Conservation (phyloP, 768 basidiomycete genomes). For the Tricholoma sp. region DNA sequence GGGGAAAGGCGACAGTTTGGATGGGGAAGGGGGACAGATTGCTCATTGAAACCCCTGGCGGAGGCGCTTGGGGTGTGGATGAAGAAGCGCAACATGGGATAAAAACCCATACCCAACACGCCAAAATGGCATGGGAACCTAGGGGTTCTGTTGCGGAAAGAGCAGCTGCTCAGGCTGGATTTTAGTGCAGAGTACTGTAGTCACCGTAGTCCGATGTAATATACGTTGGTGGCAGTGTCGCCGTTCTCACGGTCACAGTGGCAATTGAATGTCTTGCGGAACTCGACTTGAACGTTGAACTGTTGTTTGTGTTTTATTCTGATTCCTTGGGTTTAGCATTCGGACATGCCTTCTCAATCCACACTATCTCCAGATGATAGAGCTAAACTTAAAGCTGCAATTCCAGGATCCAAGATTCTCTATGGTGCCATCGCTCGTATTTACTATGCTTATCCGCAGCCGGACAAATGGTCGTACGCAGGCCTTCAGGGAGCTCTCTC, state of each 20-base stretch:
- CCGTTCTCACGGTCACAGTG: neutral
- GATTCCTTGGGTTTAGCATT: neutral
- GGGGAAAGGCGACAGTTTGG: slow-evolving; percentile 80
- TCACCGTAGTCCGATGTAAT: too few species aligned
- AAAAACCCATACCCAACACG: slow-evolving; percentile 28
- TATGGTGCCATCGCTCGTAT: slow-evolving; percentile 81
- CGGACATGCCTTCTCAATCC: slow-evolving; percentile 34
- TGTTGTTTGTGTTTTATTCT: too few species aligned
- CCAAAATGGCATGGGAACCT: slow-evolving; percentile 53
- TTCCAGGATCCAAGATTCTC: slow-evolving; percentile 65
- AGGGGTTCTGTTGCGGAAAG: slow-evolving; percentile 65
- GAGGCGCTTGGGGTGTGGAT: slow-evolving; percentile 74
- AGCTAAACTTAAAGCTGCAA: slow-evolving; percentile 59
- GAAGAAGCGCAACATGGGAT: slow-evolving; percentile 21
- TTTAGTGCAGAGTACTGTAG: too few species aligned
- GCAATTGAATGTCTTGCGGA: neutral
- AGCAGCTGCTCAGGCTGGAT: slow-evolving; percentile 57
- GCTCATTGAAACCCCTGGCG: slow-evolving; percentile 84
- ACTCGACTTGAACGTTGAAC: too few species aligned
- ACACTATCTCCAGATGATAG: slow-evolving; percentile 75
- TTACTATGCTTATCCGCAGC: slow-evolving; percentile 84
- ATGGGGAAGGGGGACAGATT: slow-evolving; percentile 87
- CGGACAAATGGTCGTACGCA: slow-evolving; percentile 75
- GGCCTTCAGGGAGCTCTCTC: slow-evolving; percentile 85
- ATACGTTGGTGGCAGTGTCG: too few species aligned